These are phyloP conservation scores for Aquilaria agallochum DNA, from an alignment of 441 rosid species.

Conservation along the genomic window DNA sequence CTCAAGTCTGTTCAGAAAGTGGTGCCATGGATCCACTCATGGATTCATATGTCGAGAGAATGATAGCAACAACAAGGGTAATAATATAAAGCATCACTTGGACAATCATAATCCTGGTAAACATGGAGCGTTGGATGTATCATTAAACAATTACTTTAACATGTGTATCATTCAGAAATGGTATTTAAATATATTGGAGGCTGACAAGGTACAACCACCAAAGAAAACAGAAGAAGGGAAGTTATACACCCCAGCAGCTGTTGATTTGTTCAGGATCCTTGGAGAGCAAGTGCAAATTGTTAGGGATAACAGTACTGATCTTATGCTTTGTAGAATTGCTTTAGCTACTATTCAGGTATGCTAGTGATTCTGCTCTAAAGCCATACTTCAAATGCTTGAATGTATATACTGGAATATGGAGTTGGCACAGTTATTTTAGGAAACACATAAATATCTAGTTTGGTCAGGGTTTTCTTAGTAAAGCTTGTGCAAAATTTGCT, in stretches of 20 bases:
- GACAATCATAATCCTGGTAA: too few species aligned
- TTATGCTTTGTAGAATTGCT: slow-evolving; percentile 67
- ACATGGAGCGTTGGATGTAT: too few species aligned
- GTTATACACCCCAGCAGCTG: slow-evolving; percentile 74
- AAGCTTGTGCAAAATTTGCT: too few species aligned
- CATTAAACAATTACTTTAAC: not conserved
- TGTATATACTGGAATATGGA: too few species aligned
- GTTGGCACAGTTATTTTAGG: too few species aligned
- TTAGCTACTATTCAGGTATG: slow-evolving; percentile 57
- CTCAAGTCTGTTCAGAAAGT: slow-evolving; percentile 80
- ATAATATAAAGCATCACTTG: not conserved
- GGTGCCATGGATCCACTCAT: slow-evolving; percentile 75
- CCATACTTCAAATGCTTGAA: too few species aligned
- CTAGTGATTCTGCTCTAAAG: too few species aligned
- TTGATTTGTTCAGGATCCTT: slow-evolving; percentile 69
- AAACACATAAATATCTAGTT: too few species aligned
- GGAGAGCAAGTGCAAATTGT: slow-evolving; percentile 78
- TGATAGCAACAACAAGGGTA: slow-evolving; percentile 71
- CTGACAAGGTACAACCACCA: slow-evolving; percentile 66
- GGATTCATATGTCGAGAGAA: slow-evolving; percentile 68
- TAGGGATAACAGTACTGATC: slow-evolving; percentile 66
- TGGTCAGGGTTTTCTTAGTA: too few species aligned
- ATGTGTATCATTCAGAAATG: not conserved
- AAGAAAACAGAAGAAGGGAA: slow-evolving; percentile 72
- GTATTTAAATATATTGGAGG: slow-evolving; percentile 33